phyloP scores from a whole-genome alignment of 345 rosid species.

The Boechera stricta region DNA sequence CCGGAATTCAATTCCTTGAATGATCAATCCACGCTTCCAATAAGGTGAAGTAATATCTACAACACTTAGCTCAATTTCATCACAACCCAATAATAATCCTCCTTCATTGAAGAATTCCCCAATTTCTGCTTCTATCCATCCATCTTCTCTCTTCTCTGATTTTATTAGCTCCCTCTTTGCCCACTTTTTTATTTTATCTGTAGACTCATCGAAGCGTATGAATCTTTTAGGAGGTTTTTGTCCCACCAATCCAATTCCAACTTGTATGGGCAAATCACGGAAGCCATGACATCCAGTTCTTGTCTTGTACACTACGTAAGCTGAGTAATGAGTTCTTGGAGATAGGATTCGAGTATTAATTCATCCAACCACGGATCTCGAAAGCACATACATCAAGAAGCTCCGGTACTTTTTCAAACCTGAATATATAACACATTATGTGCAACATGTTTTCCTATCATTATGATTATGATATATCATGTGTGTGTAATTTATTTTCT shows the following conservation, averaged over 20 bases:
- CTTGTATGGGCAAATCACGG: not conserved
- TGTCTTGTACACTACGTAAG: conserved; percentile 1
- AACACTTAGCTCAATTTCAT: not conserved
- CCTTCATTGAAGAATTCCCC: conserved; percentile 1
- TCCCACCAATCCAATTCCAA: not conserved
- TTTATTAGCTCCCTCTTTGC: not conserved
- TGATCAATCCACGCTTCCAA: not conserved
- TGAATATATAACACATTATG: not conserved
- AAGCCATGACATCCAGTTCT: not conserved
- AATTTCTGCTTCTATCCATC: not conserved
- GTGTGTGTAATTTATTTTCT: not conserved
- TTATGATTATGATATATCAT: not conserved
- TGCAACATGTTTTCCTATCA: not conserved
- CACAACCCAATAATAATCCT: not conserved
- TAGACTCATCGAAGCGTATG: not conserved
- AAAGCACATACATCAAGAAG: conserved; percentile 1
- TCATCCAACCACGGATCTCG: conserved; percentile 1
- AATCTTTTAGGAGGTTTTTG: not conserved
- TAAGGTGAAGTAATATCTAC: not conserved
- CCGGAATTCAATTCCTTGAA: not conserved
- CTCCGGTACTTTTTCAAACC: not conserved
- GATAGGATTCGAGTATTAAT: not conserved
- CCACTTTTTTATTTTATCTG: not conserved
- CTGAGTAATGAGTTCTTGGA: not conserved
- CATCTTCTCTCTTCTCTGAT: not conserved